Conservation (phyloP, 148 eudicot genomes). For the Oxyria digyna region DNA sequence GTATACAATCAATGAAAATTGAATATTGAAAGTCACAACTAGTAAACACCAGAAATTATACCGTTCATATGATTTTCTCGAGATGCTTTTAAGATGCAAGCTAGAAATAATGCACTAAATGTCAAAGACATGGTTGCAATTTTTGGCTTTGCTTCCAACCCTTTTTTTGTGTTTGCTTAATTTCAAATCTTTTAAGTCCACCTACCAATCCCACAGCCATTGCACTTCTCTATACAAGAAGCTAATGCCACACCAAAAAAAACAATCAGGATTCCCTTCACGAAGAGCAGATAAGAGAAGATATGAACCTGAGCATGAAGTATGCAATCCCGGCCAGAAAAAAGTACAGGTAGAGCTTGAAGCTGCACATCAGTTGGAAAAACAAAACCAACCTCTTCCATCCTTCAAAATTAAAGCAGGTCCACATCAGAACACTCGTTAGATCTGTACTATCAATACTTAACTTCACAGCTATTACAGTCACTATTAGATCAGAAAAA, state of each 20-base stretch:
- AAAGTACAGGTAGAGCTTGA: constrained; percentile 69
- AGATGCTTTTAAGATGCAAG: background rate
- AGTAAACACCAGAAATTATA: background rate
- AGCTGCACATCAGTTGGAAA: constrained; percentile 74
- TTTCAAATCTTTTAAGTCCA: background rate
- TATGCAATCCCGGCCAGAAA: constrained; percentile 74
- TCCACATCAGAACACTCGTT: background rate
- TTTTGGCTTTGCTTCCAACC: background rate
- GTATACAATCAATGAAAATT: background rate
- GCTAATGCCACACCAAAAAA: background rate
- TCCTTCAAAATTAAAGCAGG: constrained; percentile 25
- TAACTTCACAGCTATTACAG: background rate
- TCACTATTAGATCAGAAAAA: background rate
- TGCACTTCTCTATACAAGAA: background rate
- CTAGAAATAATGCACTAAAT: too few species aligned
- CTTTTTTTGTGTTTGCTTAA: background rate
- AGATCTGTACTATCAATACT: background rate
- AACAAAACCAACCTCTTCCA: constrained; percentile 74
- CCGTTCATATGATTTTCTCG: background rate
- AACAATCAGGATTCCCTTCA: background rate
- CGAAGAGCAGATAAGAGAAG: constrained; percentile 1
- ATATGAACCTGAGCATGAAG: constrained; percentile 87
- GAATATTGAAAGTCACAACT: constrained; percentile 6
- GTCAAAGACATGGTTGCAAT: background rate
- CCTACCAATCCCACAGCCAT: background rate